Evolutionary conservation across 352 stramenopile species (phyloP).

Genomic region (Pythium apleroticum): DNA sequence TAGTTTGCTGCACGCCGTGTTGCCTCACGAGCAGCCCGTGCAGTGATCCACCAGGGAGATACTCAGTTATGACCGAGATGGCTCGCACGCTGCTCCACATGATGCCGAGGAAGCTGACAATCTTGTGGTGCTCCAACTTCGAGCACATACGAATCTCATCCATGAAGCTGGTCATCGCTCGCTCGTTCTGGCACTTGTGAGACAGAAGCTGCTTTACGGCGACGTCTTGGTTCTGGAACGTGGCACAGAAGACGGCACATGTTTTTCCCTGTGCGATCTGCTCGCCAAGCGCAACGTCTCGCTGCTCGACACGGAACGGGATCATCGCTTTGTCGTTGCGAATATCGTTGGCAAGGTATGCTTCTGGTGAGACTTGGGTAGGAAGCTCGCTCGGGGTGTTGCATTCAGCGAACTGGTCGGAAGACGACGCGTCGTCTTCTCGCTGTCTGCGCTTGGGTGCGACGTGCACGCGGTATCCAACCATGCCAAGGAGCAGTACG

Average conservation of each 20-base stretch:
- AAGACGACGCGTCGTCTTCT: not conserved
- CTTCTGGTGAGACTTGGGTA: not conserved
- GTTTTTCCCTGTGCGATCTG: constrained; percentile 23
- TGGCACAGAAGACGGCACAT: constrained; percentile 13
- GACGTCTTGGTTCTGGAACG: constrained; percentile 12
- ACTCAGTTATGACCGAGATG: constrained; percentile 36
- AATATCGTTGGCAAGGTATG: constrained; percentile 23
- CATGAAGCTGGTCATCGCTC: constrained; percentile 32
- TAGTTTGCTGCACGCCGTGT: not conserved
- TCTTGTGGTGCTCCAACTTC: constrained; percentile 33
- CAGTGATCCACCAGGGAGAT: constrained; percentile 30
- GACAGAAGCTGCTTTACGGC: constrained; percentile 24
- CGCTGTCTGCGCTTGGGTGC: not conserved
- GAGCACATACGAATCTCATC: constrained; percentile 39
- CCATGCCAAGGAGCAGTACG: not conserved
- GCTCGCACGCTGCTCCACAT: constrained; percentile 34
- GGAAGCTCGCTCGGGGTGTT: not conserved
- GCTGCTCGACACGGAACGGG: constrained; percentile 12
- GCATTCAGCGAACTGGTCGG: too few species aligned
- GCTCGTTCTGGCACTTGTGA: constrained; percentile 25
- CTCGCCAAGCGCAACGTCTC: constrained; percentile 12
- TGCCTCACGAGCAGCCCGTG: constrained; percentile 1
- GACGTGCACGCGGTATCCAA: not conserved
- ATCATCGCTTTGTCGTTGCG: constrained; percentile 26
- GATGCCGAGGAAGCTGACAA: constrained; percentile 41